phyloP scores from a whole-genome alignment of 192 early-diverging fungal genomes.

The Coemansia furcata region DNA sequence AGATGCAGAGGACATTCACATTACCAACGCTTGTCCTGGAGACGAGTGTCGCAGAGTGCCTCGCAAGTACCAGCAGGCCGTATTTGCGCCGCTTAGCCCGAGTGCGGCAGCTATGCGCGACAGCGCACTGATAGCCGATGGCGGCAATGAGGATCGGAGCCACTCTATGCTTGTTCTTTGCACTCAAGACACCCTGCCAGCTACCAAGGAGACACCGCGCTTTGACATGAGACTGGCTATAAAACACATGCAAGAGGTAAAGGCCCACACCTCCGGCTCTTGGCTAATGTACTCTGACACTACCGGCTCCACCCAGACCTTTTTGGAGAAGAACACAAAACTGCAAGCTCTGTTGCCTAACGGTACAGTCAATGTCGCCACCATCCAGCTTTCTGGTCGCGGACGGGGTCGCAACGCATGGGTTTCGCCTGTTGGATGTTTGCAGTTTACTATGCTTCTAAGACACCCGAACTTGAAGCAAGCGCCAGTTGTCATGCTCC shows the following conservation, averaged over 20 bases:
- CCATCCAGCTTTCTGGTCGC: slow-evolving; percentile 82
- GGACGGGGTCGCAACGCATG: slow-evolving; percentile 93
- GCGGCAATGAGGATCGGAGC: slow-evolving; percentile 23
- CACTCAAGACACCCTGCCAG: slow-evolving; percentile 44
- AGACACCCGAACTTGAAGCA: slow-evolving; percentile 62
- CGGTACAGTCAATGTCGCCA: slow-evolving; percentile 79
- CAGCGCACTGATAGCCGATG: not conserved
- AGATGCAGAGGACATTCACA: slow-evolving; percentile 45
- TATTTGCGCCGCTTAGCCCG: slow-evolving; percentile 11
- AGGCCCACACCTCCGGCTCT: slow-evolving; percentile 64
- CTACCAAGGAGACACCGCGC: slow-evolving; percentile 53
- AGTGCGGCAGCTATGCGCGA: not conserved
- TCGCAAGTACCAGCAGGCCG: slow-evolving; percentile 23
- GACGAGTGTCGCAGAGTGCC: slow-evolving; percentile 23
- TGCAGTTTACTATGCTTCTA: slow-evolving; percentile 83
- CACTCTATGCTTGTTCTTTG: slow-evolving; percentile 51
- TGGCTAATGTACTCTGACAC: slow-evolving; percentile 75
- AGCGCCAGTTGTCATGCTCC: slow-evolving; percentile 81
- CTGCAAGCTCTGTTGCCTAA: slow-evolving; percentile 66
- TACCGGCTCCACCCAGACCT: slow-evolving; percentile 86
- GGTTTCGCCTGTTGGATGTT: slow-evolving; percentile 89
- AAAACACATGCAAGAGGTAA: slow-evolving; percentile 46
- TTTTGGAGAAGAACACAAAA: slow-evolving; percentile 84
- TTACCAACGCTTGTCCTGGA: slow-evolving; percentile 20
- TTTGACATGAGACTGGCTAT: slow-evolving; percentile 60